Percentiles rank a stretch among this genome's conserved stretches.
These are phyloP conservation scores for Cucurbita pepo DNA, from an alignment of 306 rosid genomes.

Conservation along the genomic window DNA sequence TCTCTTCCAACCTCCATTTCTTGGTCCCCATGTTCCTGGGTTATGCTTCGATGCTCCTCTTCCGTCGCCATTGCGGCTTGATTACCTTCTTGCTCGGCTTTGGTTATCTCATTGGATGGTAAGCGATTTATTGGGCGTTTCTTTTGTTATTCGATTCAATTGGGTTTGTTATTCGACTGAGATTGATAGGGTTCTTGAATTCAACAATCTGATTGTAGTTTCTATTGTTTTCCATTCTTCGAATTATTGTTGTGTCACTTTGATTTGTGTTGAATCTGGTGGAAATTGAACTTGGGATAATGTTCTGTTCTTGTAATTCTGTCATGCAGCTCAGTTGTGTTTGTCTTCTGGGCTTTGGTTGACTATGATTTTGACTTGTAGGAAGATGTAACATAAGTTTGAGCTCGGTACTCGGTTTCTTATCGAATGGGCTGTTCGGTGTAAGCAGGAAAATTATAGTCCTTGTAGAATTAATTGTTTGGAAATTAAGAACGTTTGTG, in stretches of 20 bases:
- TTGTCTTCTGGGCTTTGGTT: neutral
- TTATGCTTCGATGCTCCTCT: constrained; percentile 65
- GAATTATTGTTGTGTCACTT: neutral
- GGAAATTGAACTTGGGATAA: neutral
- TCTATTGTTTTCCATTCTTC: neutral
- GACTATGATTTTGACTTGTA: neutral
- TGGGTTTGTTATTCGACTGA: neutral
- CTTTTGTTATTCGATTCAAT: too few relatives aligned
- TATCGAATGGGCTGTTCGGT: neutral
- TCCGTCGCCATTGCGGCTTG: constrained; percentile 57
- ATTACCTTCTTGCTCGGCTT: constrained; percentile 62
- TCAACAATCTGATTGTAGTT: neutral
- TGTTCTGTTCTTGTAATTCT: neutral
- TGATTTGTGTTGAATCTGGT: neutral
- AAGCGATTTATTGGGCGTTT: neutral
- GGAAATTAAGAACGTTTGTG: neutral
- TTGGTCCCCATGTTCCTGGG: constrained; percentile 63
- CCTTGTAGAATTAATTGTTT: neutral
- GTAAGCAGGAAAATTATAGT: neutral
- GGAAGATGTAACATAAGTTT: neutral
- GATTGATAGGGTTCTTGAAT: neutral
- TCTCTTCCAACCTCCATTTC: constrained; percentile 81
- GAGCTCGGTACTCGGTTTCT: neutral
- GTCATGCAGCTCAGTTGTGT: neutral
- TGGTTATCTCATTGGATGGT: constrained; percentile 86